phyloP scores from a whole-genome alignment of 2,329 filamentous ascomycete genomes.

The Aspergillus niger region DNA sequence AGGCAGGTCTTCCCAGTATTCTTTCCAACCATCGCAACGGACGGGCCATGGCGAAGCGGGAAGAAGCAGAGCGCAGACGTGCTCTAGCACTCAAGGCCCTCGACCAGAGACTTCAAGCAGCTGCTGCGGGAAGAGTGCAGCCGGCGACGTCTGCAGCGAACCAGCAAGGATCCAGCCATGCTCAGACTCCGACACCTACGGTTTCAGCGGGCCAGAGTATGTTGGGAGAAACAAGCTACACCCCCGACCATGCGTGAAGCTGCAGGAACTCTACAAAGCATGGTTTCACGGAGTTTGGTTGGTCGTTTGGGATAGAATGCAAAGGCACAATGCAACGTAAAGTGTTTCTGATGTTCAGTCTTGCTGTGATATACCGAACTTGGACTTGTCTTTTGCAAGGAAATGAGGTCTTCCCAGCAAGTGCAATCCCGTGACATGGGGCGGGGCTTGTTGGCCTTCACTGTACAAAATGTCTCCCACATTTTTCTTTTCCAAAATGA shows the following conservation, averaged over 20 bases:
- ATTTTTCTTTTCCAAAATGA: not conserved
- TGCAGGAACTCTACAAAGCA: not conserved
- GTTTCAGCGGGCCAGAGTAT: constrained; percentile 58
- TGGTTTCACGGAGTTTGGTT: constrained; percentile 20
- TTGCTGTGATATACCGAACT: not conserved
- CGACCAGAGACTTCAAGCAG: constrained; percentile 88
- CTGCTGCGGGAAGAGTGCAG: constrained; percentile 59
- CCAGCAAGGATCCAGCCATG: constrained; percentile 33
- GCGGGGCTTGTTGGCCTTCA: not conserved
- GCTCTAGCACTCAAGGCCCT: constrained; percentile 87
- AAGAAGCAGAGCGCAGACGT: constrained; percentile 86
- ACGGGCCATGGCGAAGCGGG: constrained; percentile 67
- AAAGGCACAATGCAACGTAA: not conserved
- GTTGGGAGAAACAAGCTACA: constrained; percentile 70
- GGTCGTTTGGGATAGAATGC: constrained; percentile 15
- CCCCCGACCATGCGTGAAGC: constrained; percentile 58
- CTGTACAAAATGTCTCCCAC: not conserved
- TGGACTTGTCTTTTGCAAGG: not conserved
- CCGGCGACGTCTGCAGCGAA: constrained; percentile 36
- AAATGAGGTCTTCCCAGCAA: not conserved
- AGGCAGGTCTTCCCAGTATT: constrained; percentile 62
- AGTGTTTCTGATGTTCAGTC: not conserved
- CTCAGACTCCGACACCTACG: constrained; percentile 58
- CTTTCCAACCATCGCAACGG: constrained; percentile 54
- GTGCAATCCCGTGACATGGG: not conserved